These are phyloP conservation scores for Echium plantagineum DNA, from an alignment of 257 asterid species.

Conservation along the genomic window DNA sequence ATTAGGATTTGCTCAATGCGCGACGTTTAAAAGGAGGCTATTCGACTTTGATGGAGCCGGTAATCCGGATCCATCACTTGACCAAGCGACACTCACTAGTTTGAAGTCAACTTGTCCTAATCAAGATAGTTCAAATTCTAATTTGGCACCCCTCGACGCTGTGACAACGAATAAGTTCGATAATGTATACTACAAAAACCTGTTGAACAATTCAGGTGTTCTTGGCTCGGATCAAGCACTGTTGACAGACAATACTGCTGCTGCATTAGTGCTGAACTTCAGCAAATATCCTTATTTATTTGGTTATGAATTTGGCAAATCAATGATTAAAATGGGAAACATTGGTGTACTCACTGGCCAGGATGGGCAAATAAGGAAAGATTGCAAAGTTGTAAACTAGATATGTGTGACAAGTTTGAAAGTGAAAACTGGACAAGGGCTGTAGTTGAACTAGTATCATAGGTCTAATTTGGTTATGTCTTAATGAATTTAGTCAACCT, in stretches of 20 bases:
- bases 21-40: conserved; percentile 27
- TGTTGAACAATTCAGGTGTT: conserved; percentile 41
- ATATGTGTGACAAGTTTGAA: neutral
- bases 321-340: conserved; percentile 68
- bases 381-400: conserved; percentile 1
- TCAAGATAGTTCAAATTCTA: conserved; percentile 26
- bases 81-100: conserved; percentile 30
- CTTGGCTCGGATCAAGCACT: conserved; percentile 56
- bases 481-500: too few relatives aligned
- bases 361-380: neutral
- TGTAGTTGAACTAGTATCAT: neutral
- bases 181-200: conserved; percentile 36
- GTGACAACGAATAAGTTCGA: conserved; percentile 38
- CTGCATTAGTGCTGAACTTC: conserved; percentile 31
- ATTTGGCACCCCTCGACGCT: conserved; percentile 38
- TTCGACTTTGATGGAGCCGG: conserved; percentile 43
- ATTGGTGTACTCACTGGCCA: conserved; percentile 45
- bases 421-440: too few relatives aligned
- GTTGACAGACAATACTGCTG: conserved; percentile 32
- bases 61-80: conserved; percentile 50
- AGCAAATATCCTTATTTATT: conserved; percentile 35
- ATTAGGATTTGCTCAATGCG: conserved; percentile 52
- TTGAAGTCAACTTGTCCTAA: conserved; percentile 41
- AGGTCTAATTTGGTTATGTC: neutral
- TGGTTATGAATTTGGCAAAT: conserved; percentile 35